Evolutionary conservation across 352 stramenopile genomes (phyloP), one percentile per base, ranked within the genome.

Genomic region (Pythium angustatum): DNA sequence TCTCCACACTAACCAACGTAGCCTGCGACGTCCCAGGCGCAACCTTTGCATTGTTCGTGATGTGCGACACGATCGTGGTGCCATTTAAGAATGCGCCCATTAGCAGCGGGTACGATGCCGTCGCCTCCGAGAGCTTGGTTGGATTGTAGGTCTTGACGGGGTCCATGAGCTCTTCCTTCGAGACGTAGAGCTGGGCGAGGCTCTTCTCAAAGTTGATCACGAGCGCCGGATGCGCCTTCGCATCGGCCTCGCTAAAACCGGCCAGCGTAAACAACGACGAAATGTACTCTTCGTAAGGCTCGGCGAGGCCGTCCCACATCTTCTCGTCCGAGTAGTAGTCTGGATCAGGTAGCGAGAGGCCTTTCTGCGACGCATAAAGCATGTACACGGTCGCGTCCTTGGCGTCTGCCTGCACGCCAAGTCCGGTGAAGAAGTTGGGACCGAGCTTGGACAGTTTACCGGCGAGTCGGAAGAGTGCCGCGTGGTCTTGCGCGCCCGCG

Each of bases 261-360:
- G 64, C 65, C 5, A 98, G 65, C 12, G 71, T 71, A 24, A 98
- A 85, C 54, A 98, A 66, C 21, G 79, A 64, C 12, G 80, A 69
- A 28, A 98, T 72, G 57, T 90, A 92, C 34, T 78, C 78, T 44
- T 86, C 77, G 44, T 97, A 98, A 11, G 77, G 76, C 19, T 72
- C 68, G 12, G 78, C 76, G 22, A 97, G 70, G 10, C 85, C 75
- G 30, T 85, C 66, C 60, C 96, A 97, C 50, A 96, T 78, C 21
- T 73, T 77, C 2, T 79, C 65, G 62, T 98, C 88, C 49, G 98
- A 79, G 68, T 98, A 98, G 62, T 98, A 98, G 67, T 96, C 73
- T 3, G 77, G 81, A 66, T 97, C 90, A 0, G 93, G 93, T 12
- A 99, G 69, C 34, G 81, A 85, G n/a, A 98, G 75, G 1, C 93